Conservation (phyloP, 2,329 filamentous ascomycete genomes). For the Curvularia lunata region DNA sequence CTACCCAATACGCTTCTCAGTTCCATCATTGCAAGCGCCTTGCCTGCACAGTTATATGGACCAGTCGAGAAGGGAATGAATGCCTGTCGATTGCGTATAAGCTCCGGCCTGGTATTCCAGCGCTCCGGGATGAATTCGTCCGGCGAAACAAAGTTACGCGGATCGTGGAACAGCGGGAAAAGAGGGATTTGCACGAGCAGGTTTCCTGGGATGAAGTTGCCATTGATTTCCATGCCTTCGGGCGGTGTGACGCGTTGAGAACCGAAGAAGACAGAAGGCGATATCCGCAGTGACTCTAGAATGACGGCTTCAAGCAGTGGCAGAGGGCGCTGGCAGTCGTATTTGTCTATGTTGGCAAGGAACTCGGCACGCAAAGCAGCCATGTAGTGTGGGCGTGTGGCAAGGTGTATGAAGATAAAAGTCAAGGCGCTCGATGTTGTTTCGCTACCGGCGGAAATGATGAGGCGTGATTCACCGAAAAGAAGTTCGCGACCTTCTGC, state of each 20-base stretch:
- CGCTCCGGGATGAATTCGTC: slow-evolving; percentile 37
- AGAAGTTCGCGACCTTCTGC: slow-evolving; percentile 27
- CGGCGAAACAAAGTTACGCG: slow-evolving; percentile 28
- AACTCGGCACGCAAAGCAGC: slow-evolving; percentile 30
- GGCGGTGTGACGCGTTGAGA: slow-evolving; percentile 39
- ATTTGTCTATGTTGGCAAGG: slow-evolving; percentile 10
- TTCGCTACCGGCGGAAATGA: slow-evolving; percentile 47
- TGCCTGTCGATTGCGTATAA: slow-evolving; percentile 52
- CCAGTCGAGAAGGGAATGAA: slow-evolving; percentile 76
- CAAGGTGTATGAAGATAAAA: slow-evolving; percentile 54
- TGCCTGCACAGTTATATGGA: slow-evolving; percentile 71
- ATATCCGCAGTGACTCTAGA: slow-evolving; percentile 37
- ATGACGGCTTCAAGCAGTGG: slow-evolving; percentile 34
- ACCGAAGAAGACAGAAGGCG: slow-evolving; percentile 34
- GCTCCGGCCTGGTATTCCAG: slow-evolving; percentile 28
- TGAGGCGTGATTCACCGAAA: slow-evolving; percentile 41
- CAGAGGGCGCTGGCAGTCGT: slow-evolving; percentile 19
- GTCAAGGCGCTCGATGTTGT: slow-evolving; percentile 60
- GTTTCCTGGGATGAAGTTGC: slow-evolving; percentile 36
- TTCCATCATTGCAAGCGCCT: slow-evolving; percentile 68
- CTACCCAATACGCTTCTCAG: slow-evolving; percentile 66
- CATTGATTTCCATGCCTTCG: slow-evolving; percentile 33
- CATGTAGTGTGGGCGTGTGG: slow-evolving; percentile 27
- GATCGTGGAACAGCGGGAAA: slow-evolving; percentile 27
- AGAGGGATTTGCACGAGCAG: slow-evolving; percentile 33